Percentiles rank a stretch among this genome's conserved stretches.
Conservation (phyloP, 202 grass and related monocot species). For the Digitaria exilis region DNA sequence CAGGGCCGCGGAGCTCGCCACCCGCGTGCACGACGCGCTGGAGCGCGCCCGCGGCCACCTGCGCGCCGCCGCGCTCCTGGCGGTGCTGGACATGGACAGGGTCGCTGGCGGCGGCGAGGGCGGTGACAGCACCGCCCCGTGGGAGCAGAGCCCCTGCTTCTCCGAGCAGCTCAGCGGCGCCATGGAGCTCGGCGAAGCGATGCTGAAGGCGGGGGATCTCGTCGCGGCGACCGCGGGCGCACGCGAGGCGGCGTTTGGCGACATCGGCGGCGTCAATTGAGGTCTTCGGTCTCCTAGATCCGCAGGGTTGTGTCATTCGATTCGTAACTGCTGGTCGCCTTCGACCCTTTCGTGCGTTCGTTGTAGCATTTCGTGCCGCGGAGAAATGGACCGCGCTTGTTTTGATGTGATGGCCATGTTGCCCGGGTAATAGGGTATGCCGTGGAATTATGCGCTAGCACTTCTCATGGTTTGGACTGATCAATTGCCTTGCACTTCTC, state of each 20-base stretch:
- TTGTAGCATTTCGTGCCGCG: neutral
- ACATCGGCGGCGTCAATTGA: neutral
- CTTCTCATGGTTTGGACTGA: too few species aligned
- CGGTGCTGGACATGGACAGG: neutral
- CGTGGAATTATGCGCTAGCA: too few species aligned
- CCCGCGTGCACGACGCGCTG: neutral
- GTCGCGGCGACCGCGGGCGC: neutral
- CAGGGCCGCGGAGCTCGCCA: neutral
- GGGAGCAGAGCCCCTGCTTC: neutral
- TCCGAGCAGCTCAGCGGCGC: neutral
- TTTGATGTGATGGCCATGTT: neutral
- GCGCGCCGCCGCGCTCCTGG: neutral
- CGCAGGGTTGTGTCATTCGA: neutral
- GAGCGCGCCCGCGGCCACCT: constrained; percentile 37
- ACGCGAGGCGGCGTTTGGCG: constrained; percentile 20
- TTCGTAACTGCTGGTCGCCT: neutral
- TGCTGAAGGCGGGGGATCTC: neutral
- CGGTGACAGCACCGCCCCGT: neutral
- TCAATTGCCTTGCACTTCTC: too few species aligned
- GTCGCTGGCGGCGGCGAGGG: neutral
- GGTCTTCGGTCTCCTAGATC: neutral
- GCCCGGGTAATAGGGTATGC: too few species aligned
- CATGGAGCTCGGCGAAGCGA: neutral
- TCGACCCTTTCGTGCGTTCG: neutral
- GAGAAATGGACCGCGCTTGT: neutral